Base-by-base conservation (phyloP, 768 basidiomycete genomes). In the Xanthoconium purpureum region DNA sequence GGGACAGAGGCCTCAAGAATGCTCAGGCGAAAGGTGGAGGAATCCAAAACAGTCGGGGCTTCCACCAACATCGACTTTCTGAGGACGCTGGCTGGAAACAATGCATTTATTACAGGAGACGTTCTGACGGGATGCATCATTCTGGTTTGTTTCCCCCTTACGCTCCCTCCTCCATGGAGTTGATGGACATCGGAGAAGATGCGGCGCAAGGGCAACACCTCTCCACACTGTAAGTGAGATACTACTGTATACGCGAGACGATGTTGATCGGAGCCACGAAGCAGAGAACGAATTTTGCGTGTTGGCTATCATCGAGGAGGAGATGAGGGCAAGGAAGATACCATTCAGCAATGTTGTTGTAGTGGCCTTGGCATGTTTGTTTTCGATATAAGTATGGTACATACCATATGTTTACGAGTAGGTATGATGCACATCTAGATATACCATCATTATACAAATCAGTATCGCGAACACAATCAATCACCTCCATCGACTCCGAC, bases 61-160 rank as follows among this genome's bases (percentile, higher is more conserved):
- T 84, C 89, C 13, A 96, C 94, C 6, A 98, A 98, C 66, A 79
- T 97, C 30, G 91, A 94, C 66, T 98, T 97, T 69, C 74, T 98
- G 58, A 77, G 87, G 47, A 79, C 77, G 0, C 78, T 98, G 47
- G 89, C 93, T 0, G 87, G 84, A 1, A 88, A 96, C 66, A 63
- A 78, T 39, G 81, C 88, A 2, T 98, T 98, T 67, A 79, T 90
- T 15, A 73, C 79, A 32, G 90, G 79, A 20, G 85, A 94, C 56
- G 82, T 98, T 12, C 94, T 96, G 66, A 96, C 94, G 3, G 92
- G 92, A 5, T 98, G 97, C 68, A 95, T 98, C 80, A 82, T 64
- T 77, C 84, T 38, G 82, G 89, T 54, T 76, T 97, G n/a, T 94
- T 97, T 75, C 89, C 89, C 3, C 6, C 73, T 94, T 14, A 73